Evolutionary conservation across 805 yeast species (phyloP).

Genomic region (Cyberlindnera euphorbiae): DNA sequence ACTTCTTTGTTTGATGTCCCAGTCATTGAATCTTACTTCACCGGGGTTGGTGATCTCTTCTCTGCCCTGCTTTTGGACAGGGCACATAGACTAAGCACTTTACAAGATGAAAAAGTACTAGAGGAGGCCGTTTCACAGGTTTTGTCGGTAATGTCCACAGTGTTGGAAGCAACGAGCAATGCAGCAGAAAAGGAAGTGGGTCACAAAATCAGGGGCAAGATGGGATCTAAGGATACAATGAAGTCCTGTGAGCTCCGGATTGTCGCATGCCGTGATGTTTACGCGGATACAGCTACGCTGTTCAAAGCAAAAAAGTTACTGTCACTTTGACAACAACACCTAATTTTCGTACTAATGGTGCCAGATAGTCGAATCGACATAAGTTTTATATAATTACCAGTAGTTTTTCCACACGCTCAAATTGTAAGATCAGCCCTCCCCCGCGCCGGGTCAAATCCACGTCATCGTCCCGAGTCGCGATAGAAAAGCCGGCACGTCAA

Average conservation of each 20-base stretch:
- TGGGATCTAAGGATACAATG: slow-evolving; percentile 58
- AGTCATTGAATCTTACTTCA: slow-evolving; percentile 72
- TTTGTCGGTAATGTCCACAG: slow-evolving; percentile 48
- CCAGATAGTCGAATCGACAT: too few species aligned
- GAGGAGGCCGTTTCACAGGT: slow-evolving; percentile 47
- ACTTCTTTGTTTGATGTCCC: slow-evolving; percentile 44
- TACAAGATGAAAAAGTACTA: slow-evolving; percentile 11
- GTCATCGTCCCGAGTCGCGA: too few species aligned
- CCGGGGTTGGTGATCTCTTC: slow-evolving; percentile 93
- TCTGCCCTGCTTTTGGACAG: slow-evolving; percentile 74
- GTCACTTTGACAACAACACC: too few species aligned
- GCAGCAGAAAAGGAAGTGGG: slow-evolving; percentile 35
- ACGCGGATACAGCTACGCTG: slow-evolving; percentile 11
- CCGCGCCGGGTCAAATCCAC: too few species aligned
- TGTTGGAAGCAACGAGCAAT: slow-evolving; percentile 43
- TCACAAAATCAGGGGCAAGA: slow-evolving; percentile 39
- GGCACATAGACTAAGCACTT: slow-evolving; percentile 30
- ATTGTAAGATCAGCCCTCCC: too few species aligned
- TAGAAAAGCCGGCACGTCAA: too few species aligned
- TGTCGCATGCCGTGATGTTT: slow-evolving; percentile 49
- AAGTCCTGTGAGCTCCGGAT: slow-evolving; percentile 68
- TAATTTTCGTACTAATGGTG: too few species aligned
- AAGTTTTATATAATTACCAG: too few species aligned
- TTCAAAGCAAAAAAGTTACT: slow-evolving; percentile 9
- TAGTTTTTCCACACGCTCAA: too few species aligned